Conservation (phyloP, 2,329 filamentous ascomycete genomes). For the Bimuria novae-zelandiae region DNA sequence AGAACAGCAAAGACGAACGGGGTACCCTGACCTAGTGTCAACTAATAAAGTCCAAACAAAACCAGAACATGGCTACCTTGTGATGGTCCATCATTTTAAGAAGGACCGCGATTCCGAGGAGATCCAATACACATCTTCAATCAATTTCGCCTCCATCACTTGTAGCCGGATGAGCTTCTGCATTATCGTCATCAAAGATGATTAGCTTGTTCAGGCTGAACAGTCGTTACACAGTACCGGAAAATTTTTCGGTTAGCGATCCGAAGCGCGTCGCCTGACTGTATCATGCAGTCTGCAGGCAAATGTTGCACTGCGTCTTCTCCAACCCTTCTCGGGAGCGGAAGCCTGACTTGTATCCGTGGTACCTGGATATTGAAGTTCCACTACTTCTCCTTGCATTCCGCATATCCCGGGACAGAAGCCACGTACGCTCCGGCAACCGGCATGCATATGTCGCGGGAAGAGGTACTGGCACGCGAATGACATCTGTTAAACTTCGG, state of each 20-base stretch:
- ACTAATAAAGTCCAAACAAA: too few species aligned
- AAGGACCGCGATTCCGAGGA: too few species aligned
- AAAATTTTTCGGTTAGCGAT: constrained; percentile 3
- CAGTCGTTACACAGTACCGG: constrained; percentile 4
- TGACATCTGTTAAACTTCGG: constrained; percentile 17
- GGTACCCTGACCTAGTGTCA: too few species aligned
- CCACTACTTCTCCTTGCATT: constrained; percentile 1
- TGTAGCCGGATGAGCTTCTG: too few species aligned
- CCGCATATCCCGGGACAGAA: not conserved
- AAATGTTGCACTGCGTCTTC: not conserved
- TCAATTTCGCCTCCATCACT: too few species aligned
- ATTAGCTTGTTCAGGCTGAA: not conserved
- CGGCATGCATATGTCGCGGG: not conserved
- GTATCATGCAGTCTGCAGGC: not conserved
- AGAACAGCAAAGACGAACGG: too few species aligned
- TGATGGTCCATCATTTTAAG: too few species aligned
- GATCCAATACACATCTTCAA: too few species aligned
- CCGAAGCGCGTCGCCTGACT: constrained; percentile 4
- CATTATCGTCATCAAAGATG: too few species aligned
- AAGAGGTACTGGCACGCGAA: constrained; percentile 4
- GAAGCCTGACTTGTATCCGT: not conserved
- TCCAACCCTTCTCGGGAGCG: not conserved
- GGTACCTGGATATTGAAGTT: not conserved
- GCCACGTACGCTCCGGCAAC: constrained; percentile 7
- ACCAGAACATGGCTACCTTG: too few species aligned